Conservation (phyloP, 2,329 filamentous ascomycete genomes). For the Exophiala viscosa region DNA sequence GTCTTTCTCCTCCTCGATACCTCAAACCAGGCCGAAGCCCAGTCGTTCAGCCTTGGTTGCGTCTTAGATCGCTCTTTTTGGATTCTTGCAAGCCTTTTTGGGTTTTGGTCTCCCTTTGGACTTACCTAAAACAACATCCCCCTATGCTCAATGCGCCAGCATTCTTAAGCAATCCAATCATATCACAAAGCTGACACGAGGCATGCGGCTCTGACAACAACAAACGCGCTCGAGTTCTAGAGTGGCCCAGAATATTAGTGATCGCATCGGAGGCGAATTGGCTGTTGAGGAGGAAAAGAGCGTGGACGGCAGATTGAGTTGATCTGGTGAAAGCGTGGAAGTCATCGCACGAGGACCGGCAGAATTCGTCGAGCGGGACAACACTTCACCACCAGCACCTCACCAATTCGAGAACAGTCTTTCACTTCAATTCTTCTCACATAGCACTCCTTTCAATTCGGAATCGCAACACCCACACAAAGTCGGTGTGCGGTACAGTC, state of each 20-base stretch:
- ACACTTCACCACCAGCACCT: neutral
- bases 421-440: neutral
- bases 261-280: no score
- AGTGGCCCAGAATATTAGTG: neutral
- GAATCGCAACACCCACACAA: no score
- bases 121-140: conserved; percentile 19
- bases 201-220: conserved; percentile 10
- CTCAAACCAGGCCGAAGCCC: neutral
- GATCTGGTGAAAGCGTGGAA: no score
- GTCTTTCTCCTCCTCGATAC: neutral
- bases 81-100: conserved; percentile 18
- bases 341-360: neutral
- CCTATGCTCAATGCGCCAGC: conserved; percentile 18
- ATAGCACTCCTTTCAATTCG: no score
- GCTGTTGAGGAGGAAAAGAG: no score
- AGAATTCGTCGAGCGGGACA: neutral
- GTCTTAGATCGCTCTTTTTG: conserved; percentile 25
- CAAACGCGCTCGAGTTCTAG: conserved; percentile 10
- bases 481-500: neutral
- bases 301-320: no score
- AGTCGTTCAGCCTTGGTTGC: neutral
- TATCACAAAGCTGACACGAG: conserved; percentile 8
- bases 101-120: conserved; percentile 17
- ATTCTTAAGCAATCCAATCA: conserved; percentile 21
- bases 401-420: neutral